Percentiles rank a stretch among this genome's conserved stretches.
Conservation (phyloP, 306 rosid species). For the Mimosa pudica region DNA sequence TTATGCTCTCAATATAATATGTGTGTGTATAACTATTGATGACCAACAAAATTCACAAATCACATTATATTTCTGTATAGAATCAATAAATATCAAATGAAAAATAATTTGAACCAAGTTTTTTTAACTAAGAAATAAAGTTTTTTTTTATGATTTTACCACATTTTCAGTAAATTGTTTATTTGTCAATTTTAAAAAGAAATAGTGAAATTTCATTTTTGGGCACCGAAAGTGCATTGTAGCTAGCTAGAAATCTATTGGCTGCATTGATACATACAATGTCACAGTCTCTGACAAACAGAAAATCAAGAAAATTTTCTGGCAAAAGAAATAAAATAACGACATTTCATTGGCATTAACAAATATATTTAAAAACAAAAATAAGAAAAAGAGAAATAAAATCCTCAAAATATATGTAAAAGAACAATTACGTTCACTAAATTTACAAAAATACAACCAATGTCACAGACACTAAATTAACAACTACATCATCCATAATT, state of each 20-base stretch:
- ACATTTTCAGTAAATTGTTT: neutral
- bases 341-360: neutral
- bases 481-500: too few relatives aligned
- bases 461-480: too few relatives aligned
- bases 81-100: neutral
- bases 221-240: neutral
- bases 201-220: neutral
- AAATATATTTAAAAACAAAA: neutral
- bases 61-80: neutral
- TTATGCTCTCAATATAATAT: too few relatives aligned
- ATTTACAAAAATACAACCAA: too few relatives aligned
- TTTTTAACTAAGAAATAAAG: neutral
- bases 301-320: constrained; percentile 1
- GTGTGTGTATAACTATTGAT: too few relatives aligned
- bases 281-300: constrained; percentile 34
- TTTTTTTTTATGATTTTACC: neutral
- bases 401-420: too few relatives aligned
- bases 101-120: neutral
- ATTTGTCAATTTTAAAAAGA: neutral
- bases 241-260: constrained; percentile 4
- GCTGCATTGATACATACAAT: constrained; percentile 14
- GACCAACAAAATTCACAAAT: neutral
- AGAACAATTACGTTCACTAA: too few relatives aligned
- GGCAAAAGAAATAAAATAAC: neutral
- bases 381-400: too few relatives aligned